Evolutionary conservation across 345 rosid genomes (phyloP).

Genomic region (Citrus inodora): DNA sequence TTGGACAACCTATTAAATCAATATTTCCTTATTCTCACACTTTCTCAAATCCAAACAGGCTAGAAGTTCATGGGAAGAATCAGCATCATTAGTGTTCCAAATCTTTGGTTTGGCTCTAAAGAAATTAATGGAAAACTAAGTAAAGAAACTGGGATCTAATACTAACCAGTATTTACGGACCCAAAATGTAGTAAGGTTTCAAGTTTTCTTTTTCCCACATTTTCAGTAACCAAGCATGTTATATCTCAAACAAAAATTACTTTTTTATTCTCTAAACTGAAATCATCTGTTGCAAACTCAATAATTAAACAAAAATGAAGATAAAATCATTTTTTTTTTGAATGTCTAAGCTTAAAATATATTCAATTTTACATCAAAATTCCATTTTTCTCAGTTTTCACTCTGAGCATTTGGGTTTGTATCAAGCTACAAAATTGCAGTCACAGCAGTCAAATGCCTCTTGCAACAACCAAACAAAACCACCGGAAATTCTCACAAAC

Average conservation of each 20-base stretch:
- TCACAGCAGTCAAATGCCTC: neutral
- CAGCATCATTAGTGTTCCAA: neutral
- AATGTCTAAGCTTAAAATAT: neutral
- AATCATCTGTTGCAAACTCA: neutral
- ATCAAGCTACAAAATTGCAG: neutral
- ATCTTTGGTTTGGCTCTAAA: neutral
- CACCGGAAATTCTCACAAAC: neutral
- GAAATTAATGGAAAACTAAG: neutral
- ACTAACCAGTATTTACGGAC: neutral
- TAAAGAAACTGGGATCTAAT: neutral
- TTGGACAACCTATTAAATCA: neutral
- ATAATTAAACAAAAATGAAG: neutral
- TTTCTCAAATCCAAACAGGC: slow-evolving; percentile 9
- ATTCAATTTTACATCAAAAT: neutral
- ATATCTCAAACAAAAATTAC: neutral
- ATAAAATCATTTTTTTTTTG: neutral
- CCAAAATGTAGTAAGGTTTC: neutral
- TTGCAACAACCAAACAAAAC: neutral
- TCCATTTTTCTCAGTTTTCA: neutral
- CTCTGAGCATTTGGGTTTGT: neutral
- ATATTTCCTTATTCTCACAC: neutral
- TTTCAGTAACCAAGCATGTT: neutral
- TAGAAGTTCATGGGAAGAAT: neutral
- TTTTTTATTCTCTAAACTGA: neutral
- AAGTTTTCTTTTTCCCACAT: neutral